These are phyloP conservation scores for Pinus taeda DNA, from an alignment of 75 land plant species.

Conservation along the genomic window DNA sequence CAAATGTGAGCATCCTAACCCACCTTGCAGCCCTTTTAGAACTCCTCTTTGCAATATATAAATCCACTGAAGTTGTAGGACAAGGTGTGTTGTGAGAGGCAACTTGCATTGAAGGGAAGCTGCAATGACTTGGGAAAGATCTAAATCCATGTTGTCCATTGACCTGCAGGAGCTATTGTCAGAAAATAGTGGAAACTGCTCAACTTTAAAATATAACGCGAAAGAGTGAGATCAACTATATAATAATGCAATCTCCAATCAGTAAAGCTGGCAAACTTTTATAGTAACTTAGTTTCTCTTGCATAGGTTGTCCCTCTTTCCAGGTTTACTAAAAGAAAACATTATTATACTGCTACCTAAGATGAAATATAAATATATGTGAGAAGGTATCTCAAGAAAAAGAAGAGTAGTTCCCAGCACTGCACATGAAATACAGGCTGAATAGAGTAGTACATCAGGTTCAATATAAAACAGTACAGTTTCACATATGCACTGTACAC, in stretches of 20 bases:
- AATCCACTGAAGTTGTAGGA: background rate
- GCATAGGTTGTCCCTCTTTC: background rate
- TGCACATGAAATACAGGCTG: background rate
- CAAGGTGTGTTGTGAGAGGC: background rate
- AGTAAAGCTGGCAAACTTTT: background rate
- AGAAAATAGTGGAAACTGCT: background rate
- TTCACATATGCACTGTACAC: background rate
- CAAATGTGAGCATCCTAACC: background rate
- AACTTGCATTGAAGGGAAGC: background rate
- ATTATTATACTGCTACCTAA: background rate
- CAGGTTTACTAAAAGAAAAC: background rate
- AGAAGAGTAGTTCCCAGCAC: too few relatives aligned
- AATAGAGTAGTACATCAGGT: background rate
- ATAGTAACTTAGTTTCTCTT: background rate
- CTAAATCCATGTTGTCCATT: conserved; percentile 1
- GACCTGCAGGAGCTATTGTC: conserved; percentile 6
- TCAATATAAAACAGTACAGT: background rate
- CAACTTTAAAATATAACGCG: background rate
- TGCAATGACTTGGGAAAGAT: background rate
- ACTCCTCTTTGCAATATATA: background rate
- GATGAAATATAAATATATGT: background rate
- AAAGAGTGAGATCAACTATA: background rate
- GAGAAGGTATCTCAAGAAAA: background rate
- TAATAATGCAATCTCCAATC: background rate
- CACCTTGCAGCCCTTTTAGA: background rate